Conservation (phyloP, 2,329 filamentous ascomycete species). For the Xylariaceae sp. region DNA sequence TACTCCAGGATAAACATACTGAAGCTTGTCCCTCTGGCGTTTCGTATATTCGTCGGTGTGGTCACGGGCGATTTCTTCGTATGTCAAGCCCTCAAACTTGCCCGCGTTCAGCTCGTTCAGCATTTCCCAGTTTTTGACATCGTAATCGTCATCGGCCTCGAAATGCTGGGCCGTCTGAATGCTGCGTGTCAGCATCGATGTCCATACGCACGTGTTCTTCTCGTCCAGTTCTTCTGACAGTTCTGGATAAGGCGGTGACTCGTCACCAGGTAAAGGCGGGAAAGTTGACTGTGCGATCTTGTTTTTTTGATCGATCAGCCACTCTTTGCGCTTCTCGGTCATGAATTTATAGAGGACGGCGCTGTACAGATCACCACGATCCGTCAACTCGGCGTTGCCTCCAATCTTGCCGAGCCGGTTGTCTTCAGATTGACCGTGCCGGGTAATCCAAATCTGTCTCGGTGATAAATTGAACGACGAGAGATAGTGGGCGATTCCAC, state of each 20-base stretch:
- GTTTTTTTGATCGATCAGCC: slow-evolving; percentile 77
- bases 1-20: slow-evolving; percentile 93
- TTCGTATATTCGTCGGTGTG: slow-evolving; percentile 78
- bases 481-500: slow-evolving; percentile 89
- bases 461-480: slow-evolving; percentile 96
- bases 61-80: slow-evolving; percentile 78
- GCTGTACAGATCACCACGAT: slow-evolving; percentile 75
- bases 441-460: slow-evolving; percentile 95
- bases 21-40: slow-evolving; percentile 80
- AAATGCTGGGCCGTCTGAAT: slow-evolving; percentile 87
- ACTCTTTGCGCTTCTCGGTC: slow-evolving; percentile 71
- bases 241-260: slow-evolving; percentile 91
- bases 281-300: slow-evolving; percentile 75
- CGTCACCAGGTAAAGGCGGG: slow-evolving; percentile 86
- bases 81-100: slow-evolving; percentile 90
- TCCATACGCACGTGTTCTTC: slow-evolving; percentile 98
- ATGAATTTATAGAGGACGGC: slow-evolving; percentile 79
- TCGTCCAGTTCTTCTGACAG: slow-evolving; percentile 64
- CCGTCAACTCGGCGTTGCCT: slow-evolving; percentile 76
- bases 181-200: slow-evolving; percentile 89
- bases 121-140: slow-evolving; percentile 97
- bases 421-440: slow-evolving; percentile 87
- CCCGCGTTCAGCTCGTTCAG: slow-evolving; percentile 94
- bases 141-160: slow-evolving; percentile 86
- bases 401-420: slow-evolving; percentile 87